phyloP scores from a whole-genome alignment of 1,284 basidiomycete species.

The Ceratorhiza oryzae-sativae region DNA sequence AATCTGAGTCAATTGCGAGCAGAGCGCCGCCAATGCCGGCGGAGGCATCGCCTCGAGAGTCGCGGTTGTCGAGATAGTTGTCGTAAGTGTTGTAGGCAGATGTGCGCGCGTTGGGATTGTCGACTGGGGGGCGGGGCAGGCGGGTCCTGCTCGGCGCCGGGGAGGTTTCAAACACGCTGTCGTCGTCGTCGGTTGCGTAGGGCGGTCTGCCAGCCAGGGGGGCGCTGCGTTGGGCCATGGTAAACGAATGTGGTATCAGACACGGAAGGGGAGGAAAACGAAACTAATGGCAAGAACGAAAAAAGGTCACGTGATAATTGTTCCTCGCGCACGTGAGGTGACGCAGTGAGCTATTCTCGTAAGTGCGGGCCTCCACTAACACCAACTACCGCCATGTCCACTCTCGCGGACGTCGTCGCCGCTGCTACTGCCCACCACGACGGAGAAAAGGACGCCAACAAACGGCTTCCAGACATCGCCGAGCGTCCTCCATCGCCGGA shows the following conservation, averaged over 20 bases:
- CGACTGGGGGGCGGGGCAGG: constrained; percentile 39
- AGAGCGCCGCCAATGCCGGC: constrained; percentile 14
- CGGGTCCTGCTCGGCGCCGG: constrained; percentile 46
- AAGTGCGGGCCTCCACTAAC: not conserved
- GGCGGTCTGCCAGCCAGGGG: constrained; percentile 69
- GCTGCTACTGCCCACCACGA: constrained; percentile 8
- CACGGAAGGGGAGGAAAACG: not conserved
- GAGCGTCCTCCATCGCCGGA: constrained; percentile 3
- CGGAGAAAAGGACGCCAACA: not conserved
- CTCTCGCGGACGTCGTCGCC: constrained; percentile 20
- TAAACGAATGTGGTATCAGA: constrained; percentile 26
- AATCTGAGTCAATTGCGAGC: constrained; percentile 47
- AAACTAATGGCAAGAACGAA: not conserved
- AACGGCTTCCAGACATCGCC: constrained; percentile 28
- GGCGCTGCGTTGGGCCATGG: constrained; percentile 44
- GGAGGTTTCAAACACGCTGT: constrained; percentile 59
- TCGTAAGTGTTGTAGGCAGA: constrained; percentile 73
- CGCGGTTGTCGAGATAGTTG: constrained; percentile 20
- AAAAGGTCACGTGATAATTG: constrained; percentile 5
- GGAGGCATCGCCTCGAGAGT: constrained; percentile 34
- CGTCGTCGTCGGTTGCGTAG: constrained; percentile 71
- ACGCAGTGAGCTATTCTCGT: not conserved
- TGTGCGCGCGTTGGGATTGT: constrained; percentile 51
- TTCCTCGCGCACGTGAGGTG: not conserved
- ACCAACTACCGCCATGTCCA: constrained; percentile 14